Conservation (phyloP, 208 protist species). For the Leptomonas pyrrhocoris region DNA sequence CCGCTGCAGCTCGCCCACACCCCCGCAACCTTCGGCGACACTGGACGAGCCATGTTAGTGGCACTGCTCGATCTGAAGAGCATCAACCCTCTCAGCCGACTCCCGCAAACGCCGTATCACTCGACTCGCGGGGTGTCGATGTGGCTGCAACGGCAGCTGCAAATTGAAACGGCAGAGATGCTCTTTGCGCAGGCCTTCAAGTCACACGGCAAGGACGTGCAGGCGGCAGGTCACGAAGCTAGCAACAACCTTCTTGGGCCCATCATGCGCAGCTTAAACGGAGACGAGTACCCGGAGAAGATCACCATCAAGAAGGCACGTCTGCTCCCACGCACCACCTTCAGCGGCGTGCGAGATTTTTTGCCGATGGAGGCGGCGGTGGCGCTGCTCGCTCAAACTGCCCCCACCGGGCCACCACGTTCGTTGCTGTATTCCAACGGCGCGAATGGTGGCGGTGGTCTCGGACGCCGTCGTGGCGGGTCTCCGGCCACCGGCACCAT, state of each 20-base stretch:
- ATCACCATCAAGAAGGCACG: slow-evolving; percentile 66
- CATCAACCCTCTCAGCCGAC: slow-evolving; percentile 77
- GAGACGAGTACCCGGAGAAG: slow-evolving; percentile 60
- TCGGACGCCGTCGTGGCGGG: slow-evolving; percentile 7
- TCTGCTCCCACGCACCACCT: slow-evolving; percentile 63
- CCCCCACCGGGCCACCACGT: slow-evolving; percentile 60
- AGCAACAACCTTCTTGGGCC: slow-evolving; percentile 20
- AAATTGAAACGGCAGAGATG: slow-evolving; percentile 73
- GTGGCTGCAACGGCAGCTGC: slow-evolving; percentile 80
- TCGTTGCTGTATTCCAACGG: slow-evolving; percentile 42
- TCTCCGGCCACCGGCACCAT: slow-evolving; percentile 1
- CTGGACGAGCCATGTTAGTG: slow-evolving; percentile 76
- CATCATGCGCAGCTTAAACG: slow-evolving; percentile 48
- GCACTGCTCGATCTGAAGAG: slow-evolving; percentile 81
- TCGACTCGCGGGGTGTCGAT: slow-evolving; percentile 53
- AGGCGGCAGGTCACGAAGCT: slow-evolving; percentile 18
- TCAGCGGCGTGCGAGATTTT: slow-evolving; percentile 57
- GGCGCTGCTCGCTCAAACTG: slow-evolving; percentile 64
- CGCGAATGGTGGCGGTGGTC: background rate
- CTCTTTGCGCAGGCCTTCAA: slow-evolving; percentile 72
- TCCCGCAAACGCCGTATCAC: slow-evolving; percentile 62
- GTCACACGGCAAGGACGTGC: slow-evolving; percentile 35
- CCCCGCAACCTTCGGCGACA: slow-evolving; percentile 70
- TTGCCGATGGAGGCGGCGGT: slow-evolving; percentile 54
- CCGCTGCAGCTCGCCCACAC: slow-evolving; percentile 41